Conservation (phyloP, 768 basidiomycete species). For the Bullera alba region DNA sequence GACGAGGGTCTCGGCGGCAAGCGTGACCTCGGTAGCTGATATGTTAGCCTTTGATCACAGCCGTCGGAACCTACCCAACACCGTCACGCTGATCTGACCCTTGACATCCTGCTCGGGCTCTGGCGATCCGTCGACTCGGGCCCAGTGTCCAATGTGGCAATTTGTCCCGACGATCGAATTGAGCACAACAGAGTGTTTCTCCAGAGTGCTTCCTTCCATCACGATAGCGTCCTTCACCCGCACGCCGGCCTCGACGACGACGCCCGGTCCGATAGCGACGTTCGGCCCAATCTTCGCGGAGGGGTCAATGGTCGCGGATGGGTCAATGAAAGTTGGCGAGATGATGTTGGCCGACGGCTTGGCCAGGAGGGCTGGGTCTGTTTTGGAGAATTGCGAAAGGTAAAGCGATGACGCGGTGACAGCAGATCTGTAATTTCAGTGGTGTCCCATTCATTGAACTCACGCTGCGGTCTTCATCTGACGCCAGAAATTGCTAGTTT, state of each 20-base stretch:
- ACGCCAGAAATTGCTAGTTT: slow-evolving; percentile 47
- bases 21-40: slow-evolving; percentile 48
- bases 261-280: slow-evolving; percentile 45
- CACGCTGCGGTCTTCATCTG: slow-evolving; percentile 51
- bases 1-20: slow-evolving; percentile 48
- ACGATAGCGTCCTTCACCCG: slow-evolving; percentile 49
- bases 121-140: slow-evolving; percentile 47
- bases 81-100: slow-evolving; percentile 48
- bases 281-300: slow-evolving; percentile 50
- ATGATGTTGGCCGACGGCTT: slow-evolving; percentile 43
- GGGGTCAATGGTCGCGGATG: slow-evolving; percentile 46
- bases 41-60: not conserved
- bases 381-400: slow-evolving; percentile 46
- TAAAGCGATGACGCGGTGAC: slow-evolving; percentile 50
- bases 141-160: slow-evolving; percentile 50
- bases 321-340: slow-evolving; percentile 48
- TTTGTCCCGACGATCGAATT: slow-evolving; percentile 47
- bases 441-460: slow-evolving; percentile 8
- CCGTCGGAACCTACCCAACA: slow-evolving; percentile 42
- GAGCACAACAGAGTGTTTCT: slow-evolving; percentile 47
- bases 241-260: slow-evolving; percentile 45
- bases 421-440: slow-evolving; percentile 41
- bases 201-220: slow-evolving; percentile 46
- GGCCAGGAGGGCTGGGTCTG: slow-evolving; percentile 45
- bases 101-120: slow-evolving; percentile 39